A percentile compares a stretch with the other conserved stretches of the same genome.
phyloP scores from a whole-genome alignment of 2,329 filamentous ascomycete species.

The Hymenoscyphus linearis region DNA sequence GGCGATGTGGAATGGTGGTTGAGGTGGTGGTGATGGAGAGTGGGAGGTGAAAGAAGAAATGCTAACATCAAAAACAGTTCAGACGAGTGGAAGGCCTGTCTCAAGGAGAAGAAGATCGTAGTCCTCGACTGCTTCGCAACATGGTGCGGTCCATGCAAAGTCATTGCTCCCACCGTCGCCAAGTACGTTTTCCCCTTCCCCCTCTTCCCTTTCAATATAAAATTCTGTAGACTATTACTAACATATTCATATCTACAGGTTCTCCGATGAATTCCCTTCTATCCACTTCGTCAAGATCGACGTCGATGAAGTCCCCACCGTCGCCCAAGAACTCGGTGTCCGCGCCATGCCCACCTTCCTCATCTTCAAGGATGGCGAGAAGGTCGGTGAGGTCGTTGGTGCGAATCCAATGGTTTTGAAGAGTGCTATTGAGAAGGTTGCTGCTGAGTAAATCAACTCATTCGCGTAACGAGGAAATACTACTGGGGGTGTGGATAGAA shows the following conservation, averaged over 20 bases:
- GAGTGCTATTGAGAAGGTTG: constrained; percentile 33
- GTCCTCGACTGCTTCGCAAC: constrained; percentile 82
- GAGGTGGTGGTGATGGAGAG: not conserved
- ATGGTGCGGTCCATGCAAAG: constrained; percentile 96
- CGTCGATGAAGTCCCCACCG: constrained; percentile 73
- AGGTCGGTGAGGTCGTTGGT: constrained; percentile 69
- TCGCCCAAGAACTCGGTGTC: constrained; percentile 72
- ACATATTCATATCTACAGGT: constrained; percentile 37
- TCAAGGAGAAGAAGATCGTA: constrained; percentile 55
- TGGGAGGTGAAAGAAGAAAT: constrained; percentile 6
- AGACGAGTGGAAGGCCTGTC: constrained; percentile 50
- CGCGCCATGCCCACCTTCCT: constrained; percentile 92
- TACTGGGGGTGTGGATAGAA: no score
- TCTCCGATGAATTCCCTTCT: constrained; percentile 52
- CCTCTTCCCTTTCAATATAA: not conserved
- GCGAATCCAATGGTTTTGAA: constrained; percentile 70
- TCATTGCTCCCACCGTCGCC: constrained; percentile 71
- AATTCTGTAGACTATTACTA: constrained; percentile 17
- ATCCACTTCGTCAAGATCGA: constrained; percentile 85
- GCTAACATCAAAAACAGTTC: constrained; percentile 41
- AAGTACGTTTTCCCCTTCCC: constrained; percentile 41
- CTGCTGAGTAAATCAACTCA: not conserved
- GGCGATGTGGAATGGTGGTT: not conserved
- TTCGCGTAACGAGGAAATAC: no score
- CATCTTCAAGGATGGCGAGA: constrained; percentile 74